These are phyloP conservation scores for Ganoderma sinense DNA, from an alignment of 1,284 basidiomycete species.

Conservation along the genomic window DNA sequence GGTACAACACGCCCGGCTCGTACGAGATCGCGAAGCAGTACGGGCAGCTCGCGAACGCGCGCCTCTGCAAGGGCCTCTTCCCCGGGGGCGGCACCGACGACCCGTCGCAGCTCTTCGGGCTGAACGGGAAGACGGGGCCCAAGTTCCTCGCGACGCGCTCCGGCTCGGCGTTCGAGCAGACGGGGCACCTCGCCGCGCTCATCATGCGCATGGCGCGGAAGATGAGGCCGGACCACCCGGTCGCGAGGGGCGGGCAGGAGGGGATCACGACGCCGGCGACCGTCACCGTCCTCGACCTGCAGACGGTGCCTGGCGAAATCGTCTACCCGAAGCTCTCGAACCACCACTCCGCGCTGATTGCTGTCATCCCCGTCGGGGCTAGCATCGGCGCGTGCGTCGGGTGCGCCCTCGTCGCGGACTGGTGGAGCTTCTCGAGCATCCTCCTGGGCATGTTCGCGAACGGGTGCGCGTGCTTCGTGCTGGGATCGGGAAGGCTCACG, in stretches of 20 bases:
- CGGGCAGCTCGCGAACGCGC: conserved; percentile 30
- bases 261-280: conserved; percentile 16
- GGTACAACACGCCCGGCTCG: conserved; percentile 29
- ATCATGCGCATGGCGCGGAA: conserved; percentile 23
- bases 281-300: conserved; percentile 26
- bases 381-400: conserved; percentile 26
- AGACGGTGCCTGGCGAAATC: conserved; percentile 4
- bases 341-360: conserved; percentile 12
- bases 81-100: conserved; percentile 25
- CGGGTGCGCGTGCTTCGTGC: conserved; percentile 29
- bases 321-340: background rate
- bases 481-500: conserved; percentile 24
- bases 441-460: conserved; percentile 27
- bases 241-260: background rate
- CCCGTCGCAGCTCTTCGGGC: conserved; percentile 31
- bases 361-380: conserved; percentile 23
- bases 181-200: conserved; percentile 28
- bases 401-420: conserved; percentile 28
- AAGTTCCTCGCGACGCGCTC: conserved; percentile 30
- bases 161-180: conserved; percentile 24
- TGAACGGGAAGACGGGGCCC: conserved; percentile 25
- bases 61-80: conserved; percentile 31
- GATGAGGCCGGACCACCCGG: no score
- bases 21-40: conserved; percentile 32
- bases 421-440: conserved; percentile 30